These are phyloP conservation scores for Crithidia acanthocephali DNA, from an alignment of 208 protist species.

Conservation along the genomic window DNA sequence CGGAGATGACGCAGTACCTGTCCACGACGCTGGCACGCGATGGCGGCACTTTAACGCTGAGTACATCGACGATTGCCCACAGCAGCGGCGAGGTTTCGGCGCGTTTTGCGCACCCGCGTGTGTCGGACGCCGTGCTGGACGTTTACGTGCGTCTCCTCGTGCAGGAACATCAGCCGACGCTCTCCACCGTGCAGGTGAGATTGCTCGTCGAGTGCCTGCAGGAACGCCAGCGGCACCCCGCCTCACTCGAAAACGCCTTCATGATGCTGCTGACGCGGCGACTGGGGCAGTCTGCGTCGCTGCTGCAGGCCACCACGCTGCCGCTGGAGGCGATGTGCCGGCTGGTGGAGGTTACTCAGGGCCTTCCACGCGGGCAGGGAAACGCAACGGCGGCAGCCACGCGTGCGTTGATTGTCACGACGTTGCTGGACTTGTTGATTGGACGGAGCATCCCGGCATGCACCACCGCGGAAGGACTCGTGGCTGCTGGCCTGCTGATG, in stretches of 20 bases:
- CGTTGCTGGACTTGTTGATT: constrained; percentile 47
- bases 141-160: constrained; percentile 56
- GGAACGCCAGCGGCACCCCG: constrained; percentile 30
- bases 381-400: constrained; percentile 25
- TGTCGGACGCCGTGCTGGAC: constrained; percentile 67
- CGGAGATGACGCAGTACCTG: constrained; percentile 20
- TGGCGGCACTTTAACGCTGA: not conserved
- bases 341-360: constrained; percentile 20
- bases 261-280: constrained; percentile 68
- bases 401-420: constrained; percentile 35
- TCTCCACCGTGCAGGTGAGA: constrained; percentile 24
- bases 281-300: constrained; percentile 40
- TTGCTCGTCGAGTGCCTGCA: constrained; percentile 49
- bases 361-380: constrained; percentile 1
- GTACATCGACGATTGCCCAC: not conserved
- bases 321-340: constrained; percentile 17
- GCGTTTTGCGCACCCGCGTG: not conserved
- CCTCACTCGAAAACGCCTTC: constrained; percentile 54
- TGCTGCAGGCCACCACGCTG: constrained; percentile 14
- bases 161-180: constrained; percentile 24
- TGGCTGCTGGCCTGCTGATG: constrained; percentile 14
- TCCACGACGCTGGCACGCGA: not conserved
- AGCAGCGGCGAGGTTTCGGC: not conserved
- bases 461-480: constrained; percentile 22
- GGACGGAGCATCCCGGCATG: constrained; percentile 24